Evolutionary conservation across 1,139 yeast genomes (phyloP), one percentile per base, ranked within the genome.

Genomic region (Pichia cactophila): DNA sequence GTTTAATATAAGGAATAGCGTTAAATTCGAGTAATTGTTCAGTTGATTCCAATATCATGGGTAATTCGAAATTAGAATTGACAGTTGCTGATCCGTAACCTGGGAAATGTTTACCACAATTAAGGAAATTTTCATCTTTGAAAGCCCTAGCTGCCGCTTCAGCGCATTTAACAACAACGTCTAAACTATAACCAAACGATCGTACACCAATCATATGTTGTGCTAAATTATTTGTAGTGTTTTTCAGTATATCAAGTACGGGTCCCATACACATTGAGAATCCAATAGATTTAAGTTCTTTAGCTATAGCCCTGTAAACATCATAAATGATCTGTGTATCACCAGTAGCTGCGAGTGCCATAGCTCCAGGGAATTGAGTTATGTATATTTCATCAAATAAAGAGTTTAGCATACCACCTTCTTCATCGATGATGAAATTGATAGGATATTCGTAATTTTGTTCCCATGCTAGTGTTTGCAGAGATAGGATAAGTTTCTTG

Each of bases 31-130:
- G 74, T 35, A 81, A 68, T 59, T 80, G 83, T 43, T 75, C 80
- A 42, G 78, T 66, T 1, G 80, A 70, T 48, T 81, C 86, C 2
- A 78, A 72, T 57, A 81, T 75, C 73, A 80, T 77, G 3, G 86
- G 86, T 41, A 80, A 63, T 47, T 81, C 86, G 44, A 80, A 64
- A 33, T 80, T 66, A 1, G 81, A 73, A 58, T 81, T 85, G 3
- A 81, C 82, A 26, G 76, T 71, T 0, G 85, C 84, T 54, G 77
- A 77, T 4, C 86, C 86, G 49, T 79, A 80, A 0, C 87, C 87
- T 0, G 86, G 86, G 58, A 81, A 81, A 63, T 81, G 86, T 58
- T 81, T 81, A 0, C 84, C 86, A 54, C 81, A 77, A 2, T 81
- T 73, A 35, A 77, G 65, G 26, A 81, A 61, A 1, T 84, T 83